Percentiles rank a stretch among this genome's conserved stretches.
Conservation (phyloP, 345 rosid species). For the Gossypium mustelinum region DNA sequence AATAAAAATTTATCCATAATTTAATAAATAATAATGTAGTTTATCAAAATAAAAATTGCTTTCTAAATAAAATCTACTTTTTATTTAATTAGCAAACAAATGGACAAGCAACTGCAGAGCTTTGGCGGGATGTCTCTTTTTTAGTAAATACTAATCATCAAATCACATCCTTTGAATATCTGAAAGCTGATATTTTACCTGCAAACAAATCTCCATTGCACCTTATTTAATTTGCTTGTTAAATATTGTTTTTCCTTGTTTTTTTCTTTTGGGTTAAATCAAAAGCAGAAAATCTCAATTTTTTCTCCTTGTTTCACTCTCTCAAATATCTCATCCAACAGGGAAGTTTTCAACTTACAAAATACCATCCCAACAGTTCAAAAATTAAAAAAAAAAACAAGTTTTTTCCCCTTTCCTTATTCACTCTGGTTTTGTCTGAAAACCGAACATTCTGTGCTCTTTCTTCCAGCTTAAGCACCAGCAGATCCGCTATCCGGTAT, state of each 20-base stretch:
- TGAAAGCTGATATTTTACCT: slow-evolving; percentile 34
- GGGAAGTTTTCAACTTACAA: background rate
- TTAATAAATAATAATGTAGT: too few relatives aligned
- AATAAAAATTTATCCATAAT: too few relatives aligned
- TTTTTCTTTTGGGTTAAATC: background rate
- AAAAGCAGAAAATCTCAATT: background rate
- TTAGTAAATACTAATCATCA: background rate
- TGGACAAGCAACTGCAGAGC: slow-evolving; percentile 18
- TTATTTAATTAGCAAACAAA: slow-evolving; percentile 13
- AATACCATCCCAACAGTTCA: background rate
- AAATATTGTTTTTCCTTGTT: background rate
- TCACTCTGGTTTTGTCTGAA: slow-evolving; percentile 13
- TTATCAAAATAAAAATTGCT: too few relatives aligned
- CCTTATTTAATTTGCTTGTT: slow-evolving; percentile 20
- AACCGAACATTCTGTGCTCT: slow-evolving; percentile 30
- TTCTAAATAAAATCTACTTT: background rate
- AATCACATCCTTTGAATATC: background rate
- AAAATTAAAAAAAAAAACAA: background rate
- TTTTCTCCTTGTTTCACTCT: background rate
- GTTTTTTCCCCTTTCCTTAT: background rate
- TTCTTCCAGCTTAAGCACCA: slow-evolving; percentile 51
- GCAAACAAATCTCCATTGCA: slow-evolving; percentile 26
- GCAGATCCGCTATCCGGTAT: slow-evolving; percentile 45
- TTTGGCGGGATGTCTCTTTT: slow-evolving; percentile 75
- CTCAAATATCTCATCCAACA: slow-evolving; percentile 11